Evolutionary conservation across 108 stramenopile genomes (phyloP).

Genomic region (Cyclotella cryptica): DNA sequence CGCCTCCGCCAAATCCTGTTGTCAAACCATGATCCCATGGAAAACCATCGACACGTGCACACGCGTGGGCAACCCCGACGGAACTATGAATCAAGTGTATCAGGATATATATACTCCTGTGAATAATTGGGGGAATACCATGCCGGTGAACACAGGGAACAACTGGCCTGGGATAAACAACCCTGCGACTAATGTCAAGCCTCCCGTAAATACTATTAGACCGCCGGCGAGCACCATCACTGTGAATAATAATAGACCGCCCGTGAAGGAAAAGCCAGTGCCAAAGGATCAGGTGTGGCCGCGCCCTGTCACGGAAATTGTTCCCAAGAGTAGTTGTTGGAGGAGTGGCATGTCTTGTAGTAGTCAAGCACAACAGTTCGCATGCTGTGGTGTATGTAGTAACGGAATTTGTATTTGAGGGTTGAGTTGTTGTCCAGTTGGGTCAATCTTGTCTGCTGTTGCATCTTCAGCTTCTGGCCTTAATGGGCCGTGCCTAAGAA

Average conservation of each 20-base stretch:
- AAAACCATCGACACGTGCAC: constrained; percentile 11
- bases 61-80: neutral
- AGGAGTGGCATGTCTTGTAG: constrained; percentile 21
- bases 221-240: neutral
- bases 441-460: neutral
- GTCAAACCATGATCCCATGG: constrained; percentile 24
- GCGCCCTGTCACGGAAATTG: neutral
- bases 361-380: constrained; percentile 8
- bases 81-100: constrained; percentile 2
- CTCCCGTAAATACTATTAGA: neutral
- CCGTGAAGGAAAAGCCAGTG: neutral
- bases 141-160: neutral
- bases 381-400: constrained; percentile 12
- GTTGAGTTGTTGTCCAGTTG: neutral
- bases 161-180: neutral
- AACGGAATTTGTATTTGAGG: constrained; percentile 7
- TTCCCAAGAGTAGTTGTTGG: constrained; percentile 14
- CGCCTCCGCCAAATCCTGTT: neutral
- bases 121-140: neutral
- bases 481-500: no score
- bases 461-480: no score
- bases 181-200: neutral
- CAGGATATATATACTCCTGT: neutral
- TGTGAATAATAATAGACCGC: neutral
- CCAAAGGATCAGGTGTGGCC: neutral